Conservation (phyloP, 768 basidiomycete species). For the Chalciporus chontae region DNA sequence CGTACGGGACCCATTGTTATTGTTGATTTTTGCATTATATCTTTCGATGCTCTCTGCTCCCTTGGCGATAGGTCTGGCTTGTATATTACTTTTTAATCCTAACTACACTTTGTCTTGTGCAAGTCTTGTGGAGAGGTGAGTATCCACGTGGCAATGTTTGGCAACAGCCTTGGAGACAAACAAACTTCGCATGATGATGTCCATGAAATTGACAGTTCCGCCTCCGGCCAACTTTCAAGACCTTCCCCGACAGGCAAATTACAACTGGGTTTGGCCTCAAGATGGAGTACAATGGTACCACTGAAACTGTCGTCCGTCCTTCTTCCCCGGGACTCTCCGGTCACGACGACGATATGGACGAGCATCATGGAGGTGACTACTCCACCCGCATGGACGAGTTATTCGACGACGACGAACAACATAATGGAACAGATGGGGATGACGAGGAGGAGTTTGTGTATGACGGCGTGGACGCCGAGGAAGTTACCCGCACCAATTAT, state of each 20-base stretch:
- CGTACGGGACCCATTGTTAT: constrained; percentile 3
- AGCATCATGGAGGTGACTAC: constrained; percentile 24
- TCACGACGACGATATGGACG: constrained; percentile 20
- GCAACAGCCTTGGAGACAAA: constrained; percentile 25
- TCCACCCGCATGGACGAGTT: constrained; percentile 25
- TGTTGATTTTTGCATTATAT: constrained; percentile 17
- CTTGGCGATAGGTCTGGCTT: not conserved
- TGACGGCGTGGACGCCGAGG: constrained; percentile 59
- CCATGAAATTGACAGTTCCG: too few relatives aligned
- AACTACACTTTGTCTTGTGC: not conserved
- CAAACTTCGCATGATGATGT: constrained; percentile 6
- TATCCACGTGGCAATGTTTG: constrained; percentile 26
- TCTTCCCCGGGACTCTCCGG: constrained; percentile 14
- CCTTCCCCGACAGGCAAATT: too few relatives aligned
- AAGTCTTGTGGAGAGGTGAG: not conserved
- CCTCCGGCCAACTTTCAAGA: too few relatives aligned
- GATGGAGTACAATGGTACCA: constrained; percentile 9
- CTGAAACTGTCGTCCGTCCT: not conserved
- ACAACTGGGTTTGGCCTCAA: not conserved
- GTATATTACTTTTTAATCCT: constrained; percentile 5
- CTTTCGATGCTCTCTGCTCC: not conserved
- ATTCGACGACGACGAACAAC: constrained; percentile 41
- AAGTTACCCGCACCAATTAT: constrained; percentile 50
- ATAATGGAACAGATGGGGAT: constrained; percentile 40
- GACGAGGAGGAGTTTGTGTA: constrained; percentile 71